These are phyloP conservation scores for Neoboletus magnificus DNA, from an alignment of 768 basidiomycete genomes.

Conservation along the genomic window DNA sequence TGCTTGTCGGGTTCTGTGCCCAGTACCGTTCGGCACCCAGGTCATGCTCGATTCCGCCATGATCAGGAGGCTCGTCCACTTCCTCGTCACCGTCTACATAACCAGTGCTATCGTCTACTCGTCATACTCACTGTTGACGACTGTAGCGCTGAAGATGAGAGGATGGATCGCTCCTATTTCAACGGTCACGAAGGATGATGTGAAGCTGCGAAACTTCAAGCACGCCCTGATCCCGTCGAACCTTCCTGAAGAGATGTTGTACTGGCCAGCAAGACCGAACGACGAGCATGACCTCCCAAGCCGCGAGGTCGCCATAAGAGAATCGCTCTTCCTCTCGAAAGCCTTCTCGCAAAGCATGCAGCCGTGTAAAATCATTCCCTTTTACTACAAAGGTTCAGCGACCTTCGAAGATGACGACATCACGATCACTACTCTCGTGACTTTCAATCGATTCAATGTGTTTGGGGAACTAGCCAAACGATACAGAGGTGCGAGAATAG, in stretches of 20 bases:
- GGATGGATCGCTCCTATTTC: slow-evolving; percentile 3
- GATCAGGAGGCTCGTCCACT: slow-evolving; percentile 13
- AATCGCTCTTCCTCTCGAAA: slow-evolving; percentile 61
- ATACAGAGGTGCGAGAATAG: slow-evolving; percentile 59
- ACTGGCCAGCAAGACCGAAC: slow-evolving; percentile 17
- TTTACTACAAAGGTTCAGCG: slow-evolving; percentile 69
- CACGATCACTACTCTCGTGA: slow-evolving; percentile 83
- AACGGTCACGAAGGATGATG: not conserved
- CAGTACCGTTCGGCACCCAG: not conserved
- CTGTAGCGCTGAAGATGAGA: slow-evolving; percentile 5
- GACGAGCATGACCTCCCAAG: not conserved
- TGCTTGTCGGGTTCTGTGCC: not conserved
- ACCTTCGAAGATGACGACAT: slow-evolving; percentile 61
- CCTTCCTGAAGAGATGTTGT: slow-evolving; percentile 16
- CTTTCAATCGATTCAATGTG: slow-evolving; percentile 71
- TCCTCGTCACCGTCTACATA: slow-evolving; percentile 22
- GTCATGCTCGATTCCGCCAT: slow-evolving; percentile 9
- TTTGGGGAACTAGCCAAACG: slow-evolving; percentile 68
- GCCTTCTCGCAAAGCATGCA: slow-evolving; percentile 66
- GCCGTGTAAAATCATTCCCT: slow-evolving; percentile 76
- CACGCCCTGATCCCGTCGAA: not conserved
- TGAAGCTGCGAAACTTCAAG: not conserved
- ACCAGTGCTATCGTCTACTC: slow-evolving; percentile 31
- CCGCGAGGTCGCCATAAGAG: slow-evolving; percentile 34
- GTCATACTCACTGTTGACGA: slow-evolving; percentile 23